Percentiles rank a stretch among this genome's conserved stretches.
These are phyloP conservation scores for Ilex asprella DNA, from an alignment of 257 asterid genomes.

Conservation along the genomic window DNA sequence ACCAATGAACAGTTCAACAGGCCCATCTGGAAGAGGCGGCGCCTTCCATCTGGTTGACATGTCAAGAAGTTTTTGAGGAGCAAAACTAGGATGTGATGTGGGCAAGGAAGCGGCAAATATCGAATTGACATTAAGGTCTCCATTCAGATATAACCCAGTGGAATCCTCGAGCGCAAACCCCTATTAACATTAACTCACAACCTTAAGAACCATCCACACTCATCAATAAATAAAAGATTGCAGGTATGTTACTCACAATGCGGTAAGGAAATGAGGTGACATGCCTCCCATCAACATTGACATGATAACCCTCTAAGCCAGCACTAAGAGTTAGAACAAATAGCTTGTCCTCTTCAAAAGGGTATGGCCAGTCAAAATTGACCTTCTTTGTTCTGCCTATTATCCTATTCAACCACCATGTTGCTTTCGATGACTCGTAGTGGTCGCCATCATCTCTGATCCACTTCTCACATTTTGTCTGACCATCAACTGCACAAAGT, in stretches of 20 bases:
- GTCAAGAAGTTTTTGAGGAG: not conserved
- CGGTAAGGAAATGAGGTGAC: not conserved
- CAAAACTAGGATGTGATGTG: not conserved
- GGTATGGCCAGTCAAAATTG: slow-evolving; percentile 60
- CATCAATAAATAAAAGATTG: not conserved
- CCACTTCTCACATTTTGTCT: slow-evolving; percentile 5
- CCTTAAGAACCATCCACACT: not conserved
- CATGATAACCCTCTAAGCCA: not conserved
- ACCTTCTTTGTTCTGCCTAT: slow-evolving; percentile 26
- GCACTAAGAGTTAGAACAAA: not conserved
- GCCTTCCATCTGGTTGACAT: not conserved
- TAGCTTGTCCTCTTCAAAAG: slow-evolving; percentile 26
- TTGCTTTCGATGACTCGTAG: not conserved
- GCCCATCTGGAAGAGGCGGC: not conserved
- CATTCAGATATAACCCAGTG: not conserved
- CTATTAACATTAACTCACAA: no score
- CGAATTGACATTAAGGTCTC: not conserved
- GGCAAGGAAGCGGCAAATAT: not conserved
- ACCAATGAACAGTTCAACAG: not conserved
- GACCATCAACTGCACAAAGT: slow-evolving; percentile 66
- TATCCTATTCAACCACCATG: slow-evolving; percentile 27
- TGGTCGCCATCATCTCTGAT: not conserved
- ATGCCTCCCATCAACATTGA: slow-evolving; percentile 1
- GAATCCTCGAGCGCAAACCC: not conserved
- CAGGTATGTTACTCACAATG: not conserved